A percentile compares a stretch with the other conserved stretches of the same genome.
Conservation (phyloP, 805 yeast species). For the Komagataella kurtzmanii region DNA sequence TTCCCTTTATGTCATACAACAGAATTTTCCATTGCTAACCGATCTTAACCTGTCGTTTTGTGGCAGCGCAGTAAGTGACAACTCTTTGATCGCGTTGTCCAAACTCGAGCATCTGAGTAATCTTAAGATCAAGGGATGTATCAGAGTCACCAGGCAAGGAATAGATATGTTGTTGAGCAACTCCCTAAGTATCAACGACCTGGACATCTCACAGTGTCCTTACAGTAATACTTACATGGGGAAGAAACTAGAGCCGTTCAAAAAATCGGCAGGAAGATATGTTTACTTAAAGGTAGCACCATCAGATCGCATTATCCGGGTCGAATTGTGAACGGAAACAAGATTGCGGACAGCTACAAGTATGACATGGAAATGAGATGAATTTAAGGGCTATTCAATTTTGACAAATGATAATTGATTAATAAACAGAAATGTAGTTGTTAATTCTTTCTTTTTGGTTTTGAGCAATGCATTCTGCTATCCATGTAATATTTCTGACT, state of each 20-base stretch:
- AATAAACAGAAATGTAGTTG: constrained; percentile 81
- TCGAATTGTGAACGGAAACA: constrained; percentile 25
- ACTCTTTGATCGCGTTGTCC: constrained; percentile 47
- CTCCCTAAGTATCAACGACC: constrained; percentile 31
- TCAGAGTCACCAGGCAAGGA: constrained; percentile 67
- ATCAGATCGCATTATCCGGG: constrained; percentile 41
- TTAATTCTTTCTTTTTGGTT: constrained; percentile 91
- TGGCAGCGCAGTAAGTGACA: constrained; percentile 70
- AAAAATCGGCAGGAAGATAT: constrained; percentile 33
- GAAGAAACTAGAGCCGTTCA: constrained; percentile 40
- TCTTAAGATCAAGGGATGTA: constrained; percentile 52
- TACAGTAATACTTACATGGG: constrained; percentile 55
- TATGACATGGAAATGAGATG: background rate
- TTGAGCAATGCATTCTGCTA: constrained; percentile 98
- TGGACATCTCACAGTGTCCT: constrained; percentile 62
- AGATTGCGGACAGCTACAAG: background rate
- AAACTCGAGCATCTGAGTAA: constrained; percentile 34
- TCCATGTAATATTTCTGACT: constrained; percentile 96
- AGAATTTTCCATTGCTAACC: constrained; percentile 47
- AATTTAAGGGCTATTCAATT: background rate
- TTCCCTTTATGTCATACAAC: constrained; percentile 49
- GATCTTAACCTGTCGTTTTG: constrained; percentile 55
- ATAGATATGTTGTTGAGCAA: constrained; percentile 54
- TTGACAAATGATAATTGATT: constrained; percentile 5
- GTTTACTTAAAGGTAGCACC: constrained; percentile 41